These are phyloP conservation scores for Lentinula boryana DNA, from an alignment of 768 basidiomycete genomes.

Conservation along the genomic window DNA sequence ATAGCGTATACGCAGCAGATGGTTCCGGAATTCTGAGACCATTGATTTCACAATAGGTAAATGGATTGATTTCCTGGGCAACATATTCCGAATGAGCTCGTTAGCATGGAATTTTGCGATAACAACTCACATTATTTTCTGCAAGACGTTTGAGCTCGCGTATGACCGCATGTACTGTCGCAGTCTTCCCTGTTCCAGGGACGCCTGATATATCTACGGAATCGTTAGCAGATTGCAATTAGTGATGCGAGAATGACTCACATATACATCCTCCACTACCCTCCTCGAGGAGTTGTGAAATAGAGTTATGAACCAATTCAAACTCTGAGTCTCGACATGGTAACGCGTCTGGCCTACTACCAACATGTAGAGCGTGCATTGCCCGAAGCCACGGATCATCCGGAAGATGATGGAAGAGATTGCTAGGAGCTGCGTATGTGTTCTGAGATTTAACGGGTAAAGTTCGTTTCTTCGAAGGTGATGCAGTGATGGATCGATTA, in stretches of 20 bases:
- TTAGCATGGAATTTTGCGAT: background rate
- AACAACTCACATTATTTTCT: conserved; percentile 42
- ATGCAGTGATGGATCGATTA: conserved; percentile 4
- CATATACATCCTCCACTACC: conserved; percentile 95
- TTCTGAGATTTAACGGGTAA: conserved; percentile 19
- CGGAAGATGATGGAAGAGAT: conserved; percentile 38
- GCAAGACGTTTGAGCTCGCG: conserved; percentile 89
- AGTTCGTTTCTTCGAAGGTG: conserved; percentile 22
- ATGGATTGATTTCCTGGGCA: conserved; percentile 81
- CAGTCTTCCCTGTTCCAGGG: conserved; percentile 98
- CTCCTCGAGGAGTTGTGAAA: conserved; percentile 84
- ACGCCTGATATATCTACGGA: conserved; percentile 89
- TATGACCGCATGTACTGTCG: conserved; percentile 91
- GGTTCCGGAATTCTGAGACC: conserved; percentile 92
- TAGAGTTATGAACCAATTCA: conserved; percentile 61
- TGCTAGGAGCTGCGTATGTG: conserved; percentile 14
- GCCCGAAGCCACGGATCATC: conserved; percentile 80
- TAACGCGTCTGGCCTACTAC: conserved; percentile 81
- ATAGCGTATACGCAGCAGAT: conserved; percentile 81
- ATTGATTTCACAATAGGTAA: conserved; percentile 97
- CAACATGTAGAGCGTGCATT: conserved; percentile 90
- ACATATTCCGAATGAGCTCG: background rate
- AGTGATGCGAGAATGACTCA: conserved; percentile 32
- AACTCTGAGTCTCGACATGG: conserved; percentile 90
- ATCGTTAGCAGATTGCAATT: conserved; percentile 4